phyloP scores from a whole-genome alignment of 2,329 filamentous ascomycete genomes.

The Helotiales sp. region DNA sequence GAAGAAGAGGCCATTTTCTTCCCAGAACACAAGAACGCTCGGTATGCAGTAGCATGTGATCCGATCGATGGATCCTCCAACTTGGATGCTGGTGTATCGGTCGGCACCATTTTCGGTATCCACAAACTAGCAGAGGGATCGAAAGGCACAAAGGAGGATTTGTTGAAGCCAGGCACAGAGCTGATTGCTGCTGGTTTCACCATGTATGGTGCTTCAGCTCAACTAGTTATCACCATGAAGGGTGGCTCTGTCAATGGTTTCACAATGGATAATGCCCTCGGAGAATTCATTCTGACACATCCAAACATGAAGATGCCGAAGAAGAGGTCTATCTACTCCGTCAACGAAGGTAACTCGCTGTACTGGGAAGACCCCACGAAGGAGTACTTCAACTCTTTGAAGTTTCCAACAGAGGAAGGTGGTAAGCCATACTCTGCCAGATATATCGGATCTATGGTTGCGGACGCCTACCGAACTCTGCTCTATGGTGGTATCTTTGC shows the following conservation, averaged over 20 bases:
- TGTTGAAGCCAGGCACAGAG: slow-evolving; percentile 86
- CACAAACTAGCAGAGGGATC: slow-evolving; percentile 83
- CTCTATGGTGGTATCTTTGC: slow-evolving; percentile 97
- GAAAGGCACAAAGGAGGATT: slow-evolving; percentile 75
- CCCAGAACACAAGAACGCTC: slow-evolving; percentile 69
- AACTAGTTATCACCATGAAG: slow-evolving; percentile 97
- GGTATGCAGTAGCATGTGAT: slow-evolving; percentile 95
- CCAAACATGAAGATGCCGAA: slow-evolving; percentile 88
- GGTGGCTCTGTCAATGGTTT: slow-evolving; percentile 93
- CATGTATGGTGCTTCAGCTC: slow-evolving; percentile 97
- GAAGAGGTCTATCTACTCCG: slow-evolving; percentile 85
- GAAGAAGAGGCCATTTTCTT: slow-evolving; percentile 93
- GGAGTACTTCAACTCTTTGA: slow-evolving; percentile 86
- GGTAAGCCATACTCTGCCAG: slow-evolving; percentile 91
- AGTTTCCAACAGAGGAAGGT: slow-evolving; percentile 66
- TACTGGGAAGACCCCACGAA: slow-evolving; percentile 93
- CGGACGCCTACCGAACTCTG: slow-evolving; percentile 93
- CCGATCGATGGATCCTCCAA: slow-evolving; percentile 98
- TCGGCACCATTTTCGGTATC: slow-evolving; percentile 95
- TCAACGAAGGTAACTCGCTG: slow-evolving; percentile 96
- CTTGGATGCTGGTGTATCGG: slow-evolving; percentile 94
- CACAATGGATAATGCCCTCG: slow-evolving; percentile 92
- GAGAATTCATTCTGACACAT: slow-evolving; percentile 98
- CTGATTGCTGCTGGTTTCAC: slow-evolving; percentile 96
- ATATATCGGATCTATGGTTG: slow-evolving; percentile 98